These are phyloP conservation scores for Penicillium herquei DNA, from an alignment of 495 filamentous ascomycete genomes.

Conservation along the genomic window DNA sequence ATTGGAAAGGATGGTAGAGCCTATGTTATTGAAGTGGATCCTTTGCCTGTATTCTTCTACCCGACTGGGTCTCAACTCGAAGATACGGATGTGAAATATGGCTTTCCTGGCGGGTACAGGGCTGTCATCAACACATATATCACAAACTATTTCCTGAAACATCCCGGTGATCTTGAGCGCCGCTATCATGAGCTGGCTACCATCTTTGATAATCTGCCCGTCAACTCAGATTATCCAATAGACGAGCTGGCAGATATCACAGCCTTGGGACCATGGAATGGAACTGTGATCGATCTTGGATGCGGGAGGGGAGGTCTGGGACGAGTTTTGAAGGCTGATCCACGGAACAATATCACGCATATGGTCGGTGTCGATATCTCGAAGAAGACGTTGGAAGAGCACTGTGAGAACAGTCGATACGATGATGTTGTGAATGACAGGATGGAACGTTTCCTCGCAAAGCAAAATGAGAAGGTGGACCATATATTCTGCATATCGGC, in stretches of 20 bases:
- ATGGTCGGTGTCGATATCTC: constrained; percentile 10
- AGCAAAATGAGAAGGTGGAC: constrained; percentile 3
- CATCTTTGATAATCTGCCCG: not conserved
- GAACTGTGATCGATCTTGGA: constrained; percentile 12
- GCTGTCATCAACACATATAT: constrained; percentile 16
- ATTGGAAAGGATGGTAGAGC: constrained; percentile 6
- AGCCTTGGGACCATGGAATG: not conserved
- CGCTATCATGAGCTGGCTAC: not conserved
- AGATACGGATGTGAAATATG: constrained; percentile 7
- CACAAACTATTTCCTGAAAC: constrained; percentile 14
- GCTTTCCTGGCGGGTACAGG: constrained; percentile 8
- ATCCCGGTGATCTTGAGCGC: not conserved
- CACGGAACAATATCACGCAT: not conserved
- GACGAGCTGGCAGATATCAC: not conserved
- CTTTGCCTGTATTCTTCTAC: constrained; percentile 11
- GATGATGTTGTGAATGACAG: constrained; percentile 1
- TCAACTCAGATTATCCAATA: not conserved
- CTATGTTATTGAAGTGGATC: constrained; percentile 15
- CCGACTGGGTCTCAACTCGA: constrained; percentile 7
- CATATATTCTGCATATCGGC: constrained; percentile 12
- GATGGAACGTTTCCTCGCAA: constrained; percentile 7
- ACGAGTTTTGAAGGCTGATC: not conserved
- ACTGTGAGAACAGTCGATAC: not conserved
- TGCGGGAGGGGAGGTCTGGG: constrained; percentile 11
- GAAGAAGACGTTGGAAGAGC: not conserved